Evolutionary conservation across 192 early-diverging fungal genomes (phyloP).

Genomic region (Globomyces pollinis-pini): DNA sequence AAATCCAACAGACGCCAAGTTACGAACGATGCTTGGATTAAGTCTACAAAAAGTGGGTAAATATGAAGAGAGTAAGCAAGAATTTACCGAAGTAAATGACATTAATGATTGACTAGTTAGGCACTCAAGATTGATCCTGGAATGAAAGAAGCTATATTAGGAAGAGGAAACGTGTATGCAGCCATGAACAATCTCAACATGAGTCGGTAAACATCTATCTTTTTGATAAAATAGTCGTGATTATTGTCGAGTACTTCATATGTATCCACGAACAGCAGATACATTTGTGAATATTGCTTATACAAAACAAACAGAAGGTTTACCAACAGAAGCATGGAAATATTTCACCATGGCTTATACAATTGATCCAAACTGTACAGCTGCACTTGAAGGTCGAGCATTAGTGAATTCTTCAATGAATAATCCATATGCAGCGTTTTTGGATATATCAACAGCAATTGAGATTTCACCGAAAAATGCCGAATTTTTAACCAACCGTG

Average conservation of each 20-base stretch:
- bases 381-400: slow-evolving; percentile 45
- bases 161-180: slow-evolving; percentile 45
- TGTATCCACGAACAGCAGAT: slow-evolving; percentile 41
- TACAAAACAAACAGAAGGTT: slow-evolving; percentile 36
- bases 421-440: slow-evolving; percentile 43
- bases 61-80: slow-evolving; percentile 33
- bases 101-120: no score
- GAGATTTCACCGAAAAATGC: slow-evolving; percentile 35
- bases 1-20: slow-evolving; percentile 41
- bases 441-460: slow-evolving; percentile 44
- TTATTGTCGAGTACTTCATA: slow-evolving; percentile 44
- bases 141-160: slow-evolving; percentile 40
- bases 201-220: no score
- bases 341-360: slow-evolving; percentile 36
- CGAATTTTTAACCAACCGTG: slow-evolving; percentile 42
- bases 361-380: slow-evolving; percentile 32
- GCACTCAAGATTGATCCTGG: slow-evolving; percentile 36
- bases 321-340: slow-evolving; percentile 39
- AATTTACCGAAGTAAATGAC: slow-evolving; percentile 40
- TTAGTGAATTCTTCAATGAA: slow-evolving; percentile 29
- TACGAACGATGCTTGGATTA: slow-evolving; percentile 38
- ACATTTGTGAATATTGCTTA: slow-evolving; percentile 49
- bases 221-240: no score
- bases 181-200: slow-evolving; percentile 14
- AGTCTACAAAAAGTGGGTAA: slow-evolving; percentile 43